Percentiles rank a stretch among this genome's conserved stretches.
phyloP scores from a whole-genome alignment of 2,329 filamentous ascomycete species.

The Monilinia fructigena region DNA sequence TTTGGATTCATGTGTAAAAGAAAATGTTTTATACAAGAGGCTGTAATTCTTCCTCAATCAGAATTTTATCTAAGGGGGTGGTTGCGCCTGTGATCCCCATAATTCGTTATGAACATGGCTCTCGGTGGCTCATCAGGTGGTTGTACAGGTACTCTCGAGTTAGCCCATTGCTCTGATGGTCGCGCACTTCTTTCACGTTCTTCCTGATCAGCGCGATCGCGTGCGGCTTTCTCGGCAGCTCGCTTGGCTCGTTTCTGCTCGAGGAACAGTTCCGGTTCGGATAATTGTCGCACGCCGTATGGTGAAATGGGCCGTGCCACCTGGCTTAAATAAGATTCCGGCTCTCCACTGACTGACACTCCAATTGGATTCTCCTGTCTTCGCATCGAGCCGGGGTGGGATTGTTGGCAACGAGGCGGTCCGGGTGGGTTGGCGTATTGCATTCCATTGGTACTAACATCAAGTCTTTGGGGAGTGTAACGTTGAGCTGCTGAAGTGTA shows the following conservation, averaged over 20 bases:
- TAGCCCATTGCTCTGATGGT: conserved; percentile 14
- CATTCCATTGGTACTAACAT: conserved; percentile 29
- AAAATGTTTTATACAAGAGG: conserved; percentile 19
- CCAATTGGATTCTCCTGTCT: conserved; percentile 28
- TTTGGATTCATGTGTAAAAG: background rate
- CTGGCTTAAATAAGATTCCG: conserved; percentile 33
- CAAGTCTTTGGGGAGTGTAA: conserved; percentile 36
- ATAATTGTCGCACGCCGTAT: conserved; percentile 13
- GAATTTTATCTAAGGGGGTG: background rate
- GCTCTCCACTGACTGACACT: conserved; percentile 30
- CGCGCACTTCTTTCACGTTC: background rate
- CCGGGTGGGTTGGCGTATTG: conserved; percentile 27
- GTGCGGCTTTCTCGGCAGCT: conserved; percentile 6
- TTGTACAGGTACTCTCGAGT: conserved; percentile 9
- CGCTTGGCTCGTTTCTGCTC: conserved; percentile 27
- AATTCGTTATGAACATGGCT: conserved; percentile 16
- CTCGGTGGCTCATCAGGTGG: background rate
- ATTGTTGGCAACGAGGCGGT: conserved; percentile 26
- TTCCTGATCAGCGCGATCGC: conserved; percentile 5
- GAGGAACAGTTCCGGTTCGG: conserved; percentile 29
- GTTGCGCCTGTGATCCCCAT: conserved; percentile 16
- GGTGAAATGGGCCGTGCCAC: conserved; percentile 13
- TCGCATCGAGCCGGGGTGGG: conserved; percentile 26
- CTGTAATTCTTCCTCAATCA: background rate
- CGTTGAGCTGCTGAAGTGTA: conserved; percentile 37